A percentile compares a stretch with the other conserved stretches of the same genome.
Evolutionary conservation across 306 rosid species (phyloP).

Genomic region (Citrullus mucosospermus): DNA sequence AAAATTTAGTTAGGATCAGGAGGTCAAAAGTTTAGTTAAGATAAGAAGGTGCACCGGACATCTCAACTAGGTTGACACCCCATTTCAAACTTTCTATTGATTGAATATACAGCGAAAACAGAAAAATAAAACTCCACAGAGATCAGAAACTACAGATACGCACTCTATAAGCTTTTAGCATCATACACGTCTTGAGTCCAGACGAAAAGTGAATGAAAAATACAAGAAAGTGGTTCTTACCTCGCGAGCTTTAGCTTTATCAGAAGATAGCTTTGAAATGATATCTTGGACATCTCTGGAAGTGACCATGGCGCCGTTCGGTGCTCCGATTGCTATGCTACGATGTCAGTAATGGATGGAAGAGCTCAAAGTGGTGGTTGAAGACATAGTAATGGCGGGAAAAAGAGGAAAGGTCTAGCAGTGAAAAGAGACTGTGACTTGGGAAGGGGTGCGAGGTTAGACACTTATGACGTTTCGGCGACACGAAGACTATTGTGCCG

Average conservation of each 20-base stretch:
- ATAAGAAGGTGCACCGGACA: too few species aligned
- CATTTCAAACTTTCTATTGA: not conserved
- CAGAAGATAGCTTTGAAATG: conserved; percentile 62
- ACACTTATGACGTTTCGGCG: not conserved
- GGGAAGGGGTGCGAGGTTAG: not conserved
- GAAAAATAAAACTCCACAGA: not conserved
- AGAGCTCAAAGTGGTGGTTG: conserved; percentile 1
- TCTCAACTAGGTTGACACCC: too few species aligned
- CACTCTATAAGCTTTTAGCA: not conserved
- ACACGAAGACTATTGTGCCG: not conserved
- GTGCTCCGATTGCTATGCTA: conserved; percentile 6
- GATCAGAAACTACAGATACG: not conserved
- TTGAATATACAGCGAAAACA: not conserved
- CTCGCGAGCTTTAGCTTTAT: conserved; percentile 77
- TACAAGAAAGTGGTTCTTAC: conserved; percentile 18
- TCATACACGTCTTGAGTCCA: not conserved
- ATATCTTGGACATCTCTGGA: conserved; percentile 77
- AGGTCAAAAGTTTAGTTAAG: too few species aligned
- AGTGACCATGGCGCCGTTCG: conserved; percentile 27
- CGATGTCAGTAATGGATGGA: not conserved
- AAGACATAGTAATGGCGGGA: conserved; percentile 24
- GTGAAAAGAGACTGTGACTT: not conserved
- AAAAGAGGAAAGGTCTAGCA: conserved; percentile 2
- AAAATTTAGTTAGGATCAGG: too few species aligned
- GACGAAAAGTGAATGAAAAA: not conserved